Base-by-base conservation (phyloP, 768 basidiomycete species). In the Suillus clintonianus region DNA sequence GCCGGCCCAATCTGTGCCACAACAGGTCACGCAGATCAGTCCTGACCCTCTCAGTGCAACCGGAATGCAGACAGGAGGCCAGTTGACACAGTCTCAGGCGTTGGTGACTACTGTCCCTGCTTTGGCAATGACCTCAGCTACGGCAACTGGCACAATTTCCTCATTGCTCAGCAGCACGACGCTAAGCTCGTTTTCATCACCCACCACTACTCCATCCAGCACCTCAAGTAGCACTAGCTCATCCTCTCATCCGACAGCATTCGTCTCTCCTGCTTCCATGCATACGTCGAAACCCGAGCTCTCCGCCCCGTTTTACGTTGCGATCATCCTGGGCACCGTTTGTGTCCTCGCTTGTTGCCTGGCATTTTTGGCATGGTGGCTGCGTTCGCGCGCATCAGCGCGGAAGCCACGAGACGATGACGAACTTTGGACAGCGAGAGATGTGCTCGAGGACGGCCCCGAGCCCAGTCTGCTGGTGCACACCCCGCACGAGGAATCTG, bases 281-380 rank as follows among this genome's bases (percentile, higher is more conserved):
- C 70, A 72, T 2, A 67, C 75, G 5, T 45, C 72, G 17, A 69
- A 55, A 24, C 60, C 71, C 5, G 32, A 64, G 14, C 24, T 57
- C 17, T 62, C 75, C 3, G 72, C 82, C 1, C 79, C 82, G 42
- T 80, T 85, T 68, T 86, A 86, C 66, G 68, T 85, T 5, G 83
- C 78, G 30, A 78, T 87, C 59, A 76, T 78, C n/a, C 74, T 87
- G 4, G 86, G 82, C 37, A 72, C 74, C 0, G 77, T 88, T 63
- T 77, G 79, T 19, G 76, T 80, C 39, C 65, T 85, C 56, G 81
- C 83, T 7, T 77, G 79, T 59, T 48, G 86, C 39, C 71, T 81
- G 17, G 80, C 83, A 43, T 66, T 86, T n/a, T 68, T 84, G 37
- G 81, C 83, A 0, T 85, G 81, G 81, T 78, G 76, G 64, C 70